Evolutionary conservation across 345 rosid genomes (phyloP).

Genomic region (Dipteronia dyeriana): DNA sequence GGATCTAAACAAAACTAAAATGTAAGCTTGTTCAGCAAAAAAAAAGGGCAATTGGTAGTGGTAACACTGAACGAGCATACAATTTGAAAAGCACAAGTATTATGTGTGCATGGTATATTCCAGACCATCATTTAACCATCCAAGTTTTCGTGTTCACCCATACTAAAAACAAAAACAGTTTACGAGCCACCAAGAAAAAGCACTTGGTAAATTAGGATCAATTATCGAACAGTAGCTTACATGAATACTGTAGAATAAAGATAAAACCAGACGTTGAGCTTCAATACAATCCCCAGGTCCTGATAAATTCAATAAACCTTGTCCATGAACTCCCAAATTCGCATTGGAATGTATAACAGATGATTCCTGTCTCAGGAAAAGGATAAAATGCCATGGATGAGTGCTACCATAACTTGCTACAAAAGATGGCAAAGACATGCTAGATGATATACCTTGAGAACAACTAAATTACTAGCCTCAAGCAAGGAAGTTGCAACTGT

Average conservation of each 20-base stretch:
- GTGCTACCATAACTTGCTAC: slow-evolving; percentile 18
- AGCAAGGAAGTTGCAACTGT: slow-evolving; percentile 85
- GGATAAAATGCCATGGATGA: slow-evolving; percentile 9
- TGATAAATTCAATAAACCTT: slow-evolving; percentile 90
- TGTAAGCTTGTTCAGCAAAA: not conserved
- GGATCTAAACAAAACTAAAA: not conserved
- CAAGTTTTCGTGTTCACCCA: not conserved
- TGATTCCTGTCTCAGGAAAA: slow-evolving; percentile 58
- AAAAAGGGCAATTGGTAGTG: not conserved
- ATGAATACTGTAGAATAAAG: slow-evolving; percentile 87
- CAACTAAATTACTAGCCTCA: slow-evolving; percentile 88
- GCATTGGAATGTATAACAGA: slow-evolving; percentile 95
- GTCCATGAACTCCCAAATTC: slow-evolving; percentile 96
- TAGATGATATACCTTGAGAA: slow-evolving; percentile 67
- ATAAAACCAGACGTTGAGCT: slow-evolving; percentile 93
- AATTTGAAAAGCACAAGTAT: slow-evolving; percentile 1
- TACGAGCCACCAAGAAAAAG: not conserved
- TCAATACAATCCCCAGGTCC: slow-evolving; percentile 90
- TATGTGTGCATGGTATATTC: not conserved
- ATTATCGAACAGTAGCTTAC: slow-evolving; percentile 47
- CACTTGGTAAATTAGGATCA: not conserved
- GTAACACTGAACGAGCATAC: not conserved
- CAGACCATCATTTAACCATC: not conserved
- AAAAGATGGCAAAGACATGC: slow-evolving; percentile 20
- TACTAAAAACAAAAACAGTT: not conserved